Percentiles rank a stretch among this genome's conserved stretches.
Evolutionary conservation across 495 filamentous ascomycete species (phyloP).

Genomic region (Massariosphaeria phaeospora): DNA sequence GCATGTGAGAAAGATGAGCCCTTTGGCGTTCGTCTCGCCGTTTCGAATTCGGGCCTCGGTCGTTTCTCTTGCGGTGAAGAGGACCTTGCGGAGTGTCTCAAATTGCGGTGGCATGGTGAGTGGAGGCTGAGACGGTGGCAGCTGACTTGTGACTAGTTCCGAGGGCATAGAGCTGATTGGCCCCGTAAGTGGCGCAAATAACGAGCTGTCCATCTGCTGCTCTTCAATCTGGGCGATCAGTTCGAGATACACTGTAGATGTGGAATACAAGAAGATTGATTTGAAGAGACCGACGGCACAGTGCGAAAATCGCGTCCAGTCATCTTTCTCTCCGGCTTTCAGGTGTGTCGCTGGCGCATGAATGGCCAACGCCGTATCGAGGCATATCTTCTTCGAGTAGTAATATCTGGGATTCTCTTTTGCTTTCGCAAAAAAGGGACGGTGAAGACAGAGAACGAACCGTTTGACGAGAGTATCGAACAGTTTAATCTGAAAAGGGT

Average conservation of each 20-base stretch:
- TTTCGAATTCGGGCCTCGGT: neutral
- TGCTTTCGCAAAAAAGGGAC: constrained; percentile 12
- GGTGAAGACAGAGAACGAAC: constrained; percentile 20
- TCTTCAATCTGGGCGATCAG: constrained; percentile 9
- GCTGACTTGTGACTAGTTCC: neutral
- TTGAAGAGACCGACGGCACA: constrained; percentile 14
- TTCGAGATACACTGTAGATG: constrained; percentile 12
- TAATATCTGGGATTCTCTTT: constrained; percentile 8
- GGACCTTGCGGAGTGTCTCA: neutral
- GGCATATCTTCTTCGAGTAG: constrained; percentile 17
- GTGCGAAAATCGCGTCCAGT: neutral
- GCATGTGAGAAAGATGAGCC: constrained; percentile 1
- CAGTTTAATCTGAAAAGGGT: constrained; percentile 12
- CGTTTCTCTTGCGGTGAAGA: neutral
- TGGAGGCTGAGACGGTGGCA: neutral
- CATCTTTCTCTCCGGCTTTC: neutral
- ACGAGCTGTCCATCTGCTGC: neutral
- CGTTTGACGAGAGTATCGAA: constrained; percentile 8
- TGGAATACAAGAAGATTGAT: constrained; percentile 12
- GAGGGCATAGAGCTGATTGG: neutral
- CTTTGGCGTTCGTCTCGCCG: constrained; percentile 19
- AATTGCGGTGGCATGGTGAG: neutral
- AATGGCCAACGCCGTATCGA: constrained; percentile 7
- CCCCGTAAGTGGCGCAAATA: neutral
- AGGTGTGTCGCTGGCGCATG: neutral